Base-by-base conservation (phyloP, 73 alveolate species). In the Paramecium tetraurelia region DNA sequence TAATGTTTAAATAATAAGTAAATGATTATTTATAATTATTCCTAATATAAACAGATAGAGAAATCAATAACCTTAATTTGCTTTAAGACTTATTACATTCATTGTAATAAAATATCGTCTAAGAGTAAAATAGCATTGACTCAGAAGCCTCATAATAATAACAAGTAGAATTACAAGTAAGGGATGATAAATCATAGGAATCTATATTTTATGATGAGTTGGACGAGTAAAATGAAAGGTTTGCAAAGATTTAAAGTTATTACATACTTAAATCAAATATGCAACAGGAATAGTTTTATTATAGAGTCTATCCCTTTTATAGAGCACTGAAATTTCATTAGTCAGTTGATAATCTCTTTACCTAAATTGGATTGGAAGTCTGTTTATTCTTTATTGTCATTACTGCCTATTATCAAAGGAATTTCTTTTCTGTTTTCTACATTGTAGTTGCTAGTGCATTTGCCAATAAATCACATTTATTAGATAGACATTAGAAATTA, bases 331-430 rank as follows among this genome's bases (percentile, higher is more conserved):
- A 40, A 21, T 43, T 40, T 43, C 89, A 77, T 77, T 18, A 77
- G 41, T 43, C 44, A 18, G 7, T 77, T 9, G 89, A 77, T 43
- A 43, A 33, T 29, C 75, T 77, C 7, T 77, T 77, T 77, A 77
- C 89, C 18, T 77, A 77, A 16, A 46, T 77, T 88, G 94, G 94
- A 21, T 88, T 70, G 46, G 94, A 88, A 41, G 27, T 88, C 2
- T 70, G 87, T 24, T 38, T 88, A 8, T 88, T 88, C 46, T 22
- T 88, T 41, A 70, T 88, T 12, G 86, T 88, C 9, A 35, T 88
- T 4, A 83, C 94, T 40, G 94, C 94, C 4, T 88, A 88, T 22
- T 88, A 70, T 69, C 31, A 88, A 35, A 88, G 85, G 69, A 88
- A 88, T 88, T 76, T 83, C 58, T 58, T 88, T 44, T 88, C 94